Conservation (phyloP, 176 grass and related monocot genomes). For the Chrysopogon serrulatus region DNA sequence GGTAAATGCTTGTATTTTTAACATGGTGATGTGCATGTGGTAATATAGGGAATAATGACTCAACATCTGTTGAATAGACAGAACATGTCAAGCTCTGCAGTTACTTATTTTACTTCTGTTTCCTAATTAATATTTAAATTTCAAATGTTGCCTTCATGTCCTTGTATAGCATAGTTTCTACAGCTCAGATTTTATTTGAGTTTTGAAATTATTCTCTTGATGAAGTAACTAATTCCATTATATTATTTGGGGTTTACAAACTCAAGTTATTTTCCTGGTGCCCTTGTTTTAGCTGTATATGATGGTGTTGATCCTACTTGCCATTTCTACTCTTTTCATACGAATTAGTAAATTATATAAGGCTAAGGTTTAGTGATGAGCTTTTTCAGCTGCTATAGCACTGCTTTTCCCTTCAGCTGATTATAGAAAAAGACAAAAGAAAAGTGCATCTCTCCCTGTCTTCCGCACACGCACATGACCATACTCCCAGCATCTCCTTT, state of each 20-base stretch:
- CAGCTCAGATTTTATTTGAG: not conserved
- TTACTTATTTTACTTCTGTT: not conserved
- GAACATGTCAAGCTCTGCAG: not conserved
- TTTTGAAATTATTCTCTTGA: not conserved
- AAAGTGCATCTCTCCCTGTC: too few relatives aligned
- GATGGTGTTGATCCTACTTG: not conserved
- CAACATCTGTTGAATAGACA: not conserved
- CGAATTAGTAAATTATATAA: too few relatives aligned
- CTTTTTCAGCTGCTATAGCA: too few relatives aligned
- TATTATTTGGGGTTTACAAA: not conserved
- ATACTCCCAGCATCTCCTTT: too few relatives aligned
- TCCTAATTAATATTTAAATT: not conserved
- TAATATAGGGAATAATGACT: not conserved
- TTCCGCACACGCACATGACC: too few relatives aligned
- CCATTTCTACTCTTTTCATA: not conserved
- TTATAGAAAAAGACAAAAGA: too few relatives aligned
- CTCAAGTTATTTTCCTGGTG: not conserved
- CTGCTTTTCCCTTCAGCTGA: too few relatives aligned
- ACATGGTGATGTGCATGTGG: not conserved
- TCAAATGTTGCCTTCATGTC: not conserved
- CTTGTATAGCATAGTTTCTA: not conserved
- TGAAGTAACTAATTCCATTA: not conserved
- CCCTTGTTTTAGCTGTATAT: not conserved
- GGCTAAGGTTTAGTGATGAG: too few relatives aligned
- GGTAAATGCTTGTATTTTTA: conserved; percentile 37